These are phyloP conservation scores for Meredithiella fracta DNA, from an alignment of 2,329 filamentous ascomycete genomes.

Conservation along the genomic window DNA sequence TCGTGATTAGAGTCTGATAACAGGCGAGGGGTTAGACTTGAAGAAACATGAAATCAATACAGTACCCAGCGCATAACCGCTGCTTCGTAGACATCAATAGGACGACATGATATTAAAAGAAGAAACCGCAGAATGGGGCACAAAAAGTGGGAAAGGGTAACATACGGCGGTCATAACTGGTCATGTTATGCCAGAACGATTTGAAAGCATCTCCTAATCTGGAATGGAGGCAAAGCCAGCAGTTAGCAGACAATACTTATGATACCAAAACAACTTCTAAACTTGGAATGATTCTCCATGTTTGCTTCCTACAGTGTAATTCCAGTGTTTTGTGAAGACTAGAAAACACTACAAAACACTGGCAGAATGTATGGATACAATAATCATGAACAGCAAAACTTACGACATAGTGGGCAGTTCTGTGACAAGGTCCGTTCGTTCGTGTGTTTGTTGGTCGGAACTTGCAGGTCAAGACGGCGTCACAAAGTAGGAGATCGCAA, in stretches of 20 bases:
- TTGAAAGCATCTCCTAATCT: constrained; percentile 60
- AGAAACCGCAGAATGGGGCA: neutral
- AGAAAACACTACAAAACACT: too few species aligned
- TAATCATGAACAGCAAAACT: neutral
- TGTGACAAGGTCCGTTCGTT: neutral
- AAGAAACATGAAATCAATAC: neutral
- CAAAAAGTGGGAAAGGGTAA: constrained; percentile 15
- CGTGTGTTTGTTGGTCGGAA: neutral
- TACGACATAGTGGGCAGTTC: constrained; percentile 7
- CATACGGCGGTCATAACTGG: constrained; percentile 52
- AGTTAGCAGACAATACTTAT: neutral
- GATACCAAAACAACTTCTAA: neutral
- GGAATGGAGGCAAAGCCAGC: neutral
- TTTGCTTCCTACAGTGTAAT: too few species aligned
- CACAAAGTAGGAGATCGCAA: neutral
- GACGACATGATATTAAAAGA: constrained; percentile 1
- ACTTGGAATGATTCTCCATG: too few species aligned
- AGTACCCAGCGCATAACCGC: too few species aligned
- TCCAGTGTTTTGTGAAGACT: too few species aligned
- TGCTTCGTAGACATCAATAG: too few species aligned
- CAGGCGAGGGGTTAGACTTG: neutral
- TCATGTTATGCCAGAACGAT: constrained; percentile 90
- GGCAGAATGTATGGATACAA: neutral
- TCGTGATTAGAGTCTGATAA: constrained; percentile 74
- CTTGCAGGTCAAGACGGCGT: neutral